Conservation (phyloP, 768 basidiomycete species). For the Galerina sulciceps region DNA sequence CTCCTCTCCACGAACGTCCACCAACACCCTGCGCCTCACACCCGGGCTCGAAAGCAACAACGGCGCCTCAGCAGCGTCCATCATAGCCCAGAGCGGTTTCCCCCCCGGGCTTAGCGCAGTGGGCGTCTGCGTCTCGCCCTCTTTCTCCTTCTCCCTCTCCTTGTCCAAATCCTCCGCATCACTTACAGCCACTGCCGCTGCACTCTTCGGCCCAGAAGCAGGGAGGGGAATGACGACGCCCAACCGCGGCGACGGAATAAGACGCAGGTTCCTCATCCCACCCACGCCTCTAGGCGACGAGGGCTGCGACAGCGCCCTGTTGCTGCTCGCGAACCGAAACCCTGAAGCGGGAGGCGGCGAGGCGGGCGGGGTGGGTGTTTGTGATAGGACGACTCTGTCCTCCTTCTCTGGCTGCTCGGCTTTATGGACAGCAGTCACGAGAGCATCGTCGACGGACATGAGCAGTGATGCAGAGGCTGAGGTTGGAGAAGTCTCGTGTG, state of each 20-base stretch:
- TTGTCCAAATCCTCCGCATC: conserved; percentile 9
- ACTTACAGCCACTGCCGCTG: background rate
- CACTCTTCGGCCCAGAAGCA: no score
- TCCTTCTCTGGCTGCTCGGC: background rate
- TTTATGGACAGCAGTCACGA: background rate
- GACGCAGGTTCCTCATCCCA: background rate
- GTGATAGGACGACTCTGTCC: conserved; percentile 15
- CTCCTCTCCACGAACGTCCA: background rate
- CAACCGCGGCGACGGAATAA: conserved; percentile 6
- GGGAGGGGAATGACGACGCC: background rate
- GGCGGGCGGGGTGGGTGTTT: conserved; percentile 49
- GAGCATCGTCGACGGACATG: background rate
- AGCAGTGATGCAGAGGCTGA: no score
- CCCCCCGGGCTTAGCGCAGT: conserved; percentile 2
- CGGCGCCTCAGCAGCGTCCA: background rate
- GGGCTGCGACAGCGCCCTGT: background rate
- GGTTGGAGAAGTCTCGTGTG: background rate
- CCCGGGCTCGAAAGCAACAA: background rate
- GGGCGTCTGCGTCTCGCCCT: background rate
- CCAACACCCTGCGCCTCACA: conserved; percentile 3
- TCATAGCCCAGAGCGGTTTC: background rate
- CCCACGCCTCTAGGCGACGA: background rate
- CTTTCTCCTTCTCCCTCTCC: conserved; percentile 3
- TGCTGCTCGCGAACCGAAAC: background rate
- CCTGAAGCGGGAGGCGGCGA: conserved; percentile 37